Evolutionary conservation across 2,329 filamentous ascomycete species (phyloP), one percentile per base, ranked within the genome.

Genomic region (Aspergillus novoparasiticus): DNA sequence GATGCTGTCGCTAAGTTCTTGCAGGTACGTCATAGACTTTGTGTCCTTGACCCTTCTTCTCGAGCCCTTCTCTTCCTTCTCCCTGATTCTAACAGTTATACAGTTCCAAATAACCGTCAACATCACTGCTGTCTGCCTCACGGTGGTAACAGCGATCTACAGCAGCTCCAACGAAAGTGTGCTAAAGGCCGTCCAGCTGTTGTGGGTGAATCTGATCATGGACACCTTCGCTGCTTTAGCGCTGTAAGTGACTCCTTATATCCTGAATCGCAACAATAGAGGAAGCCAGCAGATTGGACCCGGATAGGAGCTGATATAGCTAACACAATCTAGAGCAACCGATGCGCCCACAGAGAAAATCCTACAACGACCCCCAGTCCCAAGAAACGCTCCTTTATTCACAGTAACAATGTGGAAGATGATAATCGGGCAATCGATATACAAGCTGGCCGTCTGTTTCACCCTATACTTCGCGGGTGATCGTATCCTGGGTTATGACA

Each of bases 341-440:
- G 93, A 96, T 74, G 91, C 92, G 16, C 93, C 93, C 0, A 89
- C 90, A 19, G 88, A 90, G 57, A 90, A 87, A 69, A 88, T 96
- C 23, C 81, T 96, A 14, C 51, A 55, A 39, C 58, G 83, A 95
- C 69, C 87, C 92, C 60, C 92, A 90, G 77, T 91, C 90, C 1
- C 84, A 87, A 1, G 92, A 91, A 72, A 86, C 26, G 88, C 89
- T 6, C 83, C 89, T 6, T 81, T 93, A 9, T 93, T 97, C 69
- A 94, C 92, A 1, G 83, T 89, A 28, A 94, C 90, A 21, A 97
- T 97, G 94, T 96, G 94, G 93, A 97, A 97, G 84, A 97, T 97
- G 93, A 97, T 97, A 64, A 85, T 96, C 55, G 93, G 93, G 2
- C 93, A 97, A 78, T 87, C 92, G 1, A 84, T 96, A 64, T 97